Evolutionary conservation across 2,329 filamentous ascomycete species (phyloP), one percentile per base, ranked within the genome.

Genomic region (Exutisphaerella laricina): DNA sequence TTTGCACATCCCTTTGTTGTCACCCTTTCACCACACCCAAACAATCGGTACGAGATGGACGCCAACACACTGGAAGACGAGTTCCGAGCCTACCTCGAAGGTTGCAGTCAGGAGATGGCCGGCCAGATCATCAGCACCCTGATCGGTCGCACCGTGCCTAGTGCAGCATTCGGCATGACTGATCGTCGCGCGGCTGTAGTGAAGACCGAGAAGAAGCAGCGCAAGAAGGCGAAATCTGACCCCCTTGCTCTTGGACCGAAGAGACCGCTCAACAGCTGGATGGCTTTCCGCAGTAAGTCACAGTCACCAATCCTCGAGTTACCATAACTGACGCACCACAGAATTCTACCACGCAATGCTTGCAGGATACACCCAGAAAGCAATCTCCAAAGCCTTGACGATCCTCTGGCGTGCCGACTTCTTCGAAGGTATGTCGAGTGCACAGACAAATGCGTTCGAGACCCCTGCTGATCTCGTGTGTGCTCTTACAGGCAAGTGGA

Each of bases 331-430:
- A n/a, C n/a, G n/a, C n/a, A n/a, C n/a, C n/a, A n/a, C n/a, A n/a
- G n/a, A 45, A 28, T 51, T 36, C 43, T 50, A 41, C 44, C 44
- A 34, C 31, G 25, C 31, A 38, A 21, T 48, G 38, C 41, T 54
- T 46, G 30, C 37, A 46, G 29, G 36, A 28, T 40, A 48, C 35
- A 41, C 46, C 26, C 76, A 78, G 62, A 77, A 77, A 62, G 64
- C 66, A 29, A 71, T 73, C 41, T 79, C 75, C 29, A 68, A 67
- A 10, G 64, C 71, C 48, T 58, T 79, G 46, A 70, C 65, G 16
- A 56, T 59, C 21, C 63, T 77, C 46, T 79, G 75, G 75, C 59
- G 66, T 37, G 60, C 64, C 25, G n/a, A n/a, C n/a, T 65, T 64
- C 34, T 70, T 70, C 62, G 22, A 73, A 53, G 65, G n/a, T n/a